phyloP scores from a whole-genome alignment of 768 basidiomycete genomes.

The Baorangia bicolor region DNA sequence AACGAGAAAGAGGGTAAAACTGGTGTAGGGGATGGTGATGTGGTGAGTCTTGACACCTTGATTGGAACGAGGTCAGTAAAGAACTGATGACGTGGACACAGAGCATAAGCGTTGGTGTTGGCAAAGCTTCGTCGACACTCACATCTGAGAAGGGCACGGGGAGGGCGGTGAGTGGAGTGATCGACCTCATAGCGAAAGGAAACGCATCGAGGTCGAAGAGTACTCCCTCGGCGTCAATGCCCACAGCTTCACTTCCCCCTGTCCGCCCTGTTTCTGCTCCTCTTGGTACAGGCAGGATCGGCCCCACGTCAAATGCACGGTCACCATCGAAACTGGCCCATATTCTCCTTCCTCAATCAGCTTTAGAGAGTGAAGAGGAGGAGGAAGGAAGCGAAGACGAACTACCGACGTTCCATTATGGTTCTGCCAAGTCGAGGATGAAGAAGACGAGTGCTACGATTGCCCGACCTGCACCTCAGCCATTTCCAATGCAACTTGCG shows the following conservation, averaged over 20 bases:
- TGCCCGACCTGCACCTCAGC: conserved; percentile 10
- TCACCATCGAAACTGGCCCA: conserved; percentile 16
- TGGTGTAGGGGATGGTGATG: neutral
- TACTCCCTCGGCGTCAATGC: neutral
- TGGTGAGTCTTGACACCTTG: conserved; percentile 7
- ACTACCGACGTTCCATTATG: conserved; percentile 21
- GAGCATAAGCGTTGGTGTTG: conserved; percentile 2
- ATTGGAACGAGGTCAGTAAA: neutral
- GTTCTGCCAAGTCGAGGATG: conserved; percentile 2
- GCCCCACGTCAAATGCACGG: neutral
- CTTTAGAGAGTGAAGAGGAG: conserved; percentile 12
- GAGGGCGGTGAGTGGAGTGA: neutral
- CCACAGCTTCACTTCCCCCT: neutral
- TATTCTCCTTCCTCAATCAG: conserved; percentile 6
- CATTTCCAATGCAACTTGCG: conserved; percentile 29
- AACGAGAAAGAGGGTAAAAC: neutral
- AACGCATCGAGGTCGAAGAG: neutral
- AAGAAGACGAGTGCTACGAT: neutral
- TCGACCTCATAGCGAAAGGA: conserved; percentile 9
- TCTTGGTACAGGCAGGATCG: neutral
- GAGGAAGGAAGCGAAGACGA: conserved; percentile 12
- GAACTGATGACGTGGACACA: conserved; percentile 3
- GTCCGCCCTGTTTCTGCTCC: conserved; percentile 1
- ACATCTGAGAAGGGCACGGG: neutral
- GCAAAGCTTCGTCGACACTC: neutral